These are phyloP conservation scores for Candida frijolesensis DNA, from an alignment of 1,139 yeast species.

Conservation along the genomic window DNA sequence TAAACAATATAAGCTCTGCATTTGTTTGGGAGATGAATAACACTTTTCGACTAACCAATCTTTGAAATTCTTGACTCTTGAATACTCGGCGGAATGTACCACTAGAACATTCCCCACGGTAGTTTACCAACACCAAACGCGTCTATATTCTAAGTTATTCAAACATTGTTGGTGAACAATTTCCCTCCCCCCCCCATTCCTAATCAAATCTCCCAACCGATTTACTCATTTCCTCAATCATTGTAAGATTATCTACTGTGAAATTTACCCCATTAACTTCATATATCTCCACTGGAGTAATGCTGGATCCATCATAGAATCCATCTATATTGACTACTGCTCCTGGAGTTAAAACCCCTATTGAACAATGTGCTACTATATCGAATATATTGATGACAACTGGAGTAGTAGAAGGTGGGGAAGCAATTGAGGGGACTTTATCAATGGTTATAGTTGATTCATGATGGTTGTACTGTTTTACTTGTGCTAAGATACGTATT, in stretches of 20 bases:
- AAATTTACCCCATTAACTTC: constrained; percentile 13
- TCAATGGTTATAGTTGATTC: constrained; percentile 15
- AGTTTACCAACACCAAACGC: too few relatives aligned
- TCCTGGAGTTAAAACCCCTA: constrained; percentile 16
- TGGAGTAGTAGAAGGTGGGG: background rate
- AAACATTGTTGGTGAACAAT: too few relatives aligned
- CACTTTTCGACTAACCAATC: too few relatives aligned
- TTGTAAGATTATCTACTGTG: constrained; percentile 7
- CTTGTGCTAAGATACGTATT: constrained; percentile 36
- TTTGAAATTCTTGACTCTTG: too few relatives aligned
- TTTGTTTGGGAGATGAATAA: too few relatives aligned
- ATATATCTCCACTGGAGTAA: constrained; percentile 11
- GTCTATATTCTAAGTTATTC: too few relatives aligned
- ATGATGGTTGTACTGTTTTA: constrained; percentile 19
- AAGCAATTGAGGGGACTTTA: constrained; percentile 16
- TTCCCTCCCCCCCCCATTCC: background rate
- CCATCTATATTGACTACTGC: constrained; percentile 22
- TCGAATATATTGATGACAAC: constrained; percentile 12
- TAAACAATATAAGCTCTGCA: too few relatives aligned
- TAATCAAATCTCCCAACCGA: background rate
- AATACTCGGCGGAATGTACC: too few relatives aligned
- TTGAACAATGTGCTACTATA: constrained; percentile 12
- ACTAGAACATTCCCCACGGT: too few relatives aligned
- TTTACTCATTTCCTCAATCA: background rate
- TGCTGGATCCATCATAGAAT: constrained; percentile 19